Conservation (phyloP, 768 basidiomycete genomes). For the Amanita inopinata region DNA sequence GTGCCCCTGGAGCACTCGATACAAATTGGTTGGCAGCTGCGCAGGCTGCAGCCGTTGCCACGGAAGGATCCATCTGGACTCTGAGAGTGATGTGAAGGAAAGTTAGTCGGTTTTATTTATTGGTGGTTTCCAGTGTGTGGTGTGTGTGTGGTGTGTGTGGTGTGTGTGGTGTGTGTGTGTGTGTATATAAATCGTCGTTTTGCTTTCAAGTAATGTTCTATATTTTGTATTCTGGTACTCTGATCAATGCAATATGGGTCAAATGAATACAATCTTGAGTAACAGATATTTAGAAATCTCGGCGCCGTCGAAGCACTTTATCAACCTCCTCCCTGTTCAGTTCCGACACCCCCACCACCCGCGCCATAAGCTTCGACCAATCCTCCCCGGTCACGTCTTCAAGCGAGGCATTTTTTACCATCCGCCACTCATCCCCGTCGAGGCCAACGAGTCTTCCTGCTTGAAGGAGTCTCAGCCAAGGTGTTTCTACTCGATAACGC, state of each 20-base stretch:
- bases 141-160: too few relatives aligned
- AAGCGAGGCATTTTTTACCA: constrained; percentile 38
- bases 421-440: constrained; percentile 44
- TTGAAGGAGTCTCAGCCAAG: constrained; percentile 68
- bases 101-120: constrained; percentile 17
- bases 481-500: constrained; percentile 50
- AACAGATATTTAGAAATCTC: constrained; percentile 17
- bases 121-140: constrained; percentile 14
- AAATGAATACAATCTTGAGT: constrained; percentile 7
- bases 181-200: constrained; percentile 25
- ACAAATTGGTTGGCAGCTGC: constrained; percentile 68
- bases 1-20: constrained; percentile 39
- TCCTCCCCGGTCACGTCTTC: constrained; percentile 31
- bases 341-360: constrained; percentile 50
- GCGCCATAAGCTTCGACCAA: constrained; percentile 48
- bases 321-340: constrained; percentile 53
- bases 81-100: constrained; percentile 59
- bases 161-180: constrained; percentile 22
- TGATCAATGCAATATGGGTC: constrained; percentile 10
- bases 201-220: constrained; percentile 27
- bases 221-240: constrained; percentile 14
- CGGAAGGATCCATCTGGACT: constrained; percentile 68
- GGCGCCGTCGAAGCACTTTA: constrained; percentile 40
- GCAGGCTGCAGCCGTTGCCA: constrained; percentile 51
- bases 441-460: constrained; percentile 59